Base-by-base conservation (phyloP, 2,329 filamentous ascomycete genomes). In the Ceratocystis papillata region DNA sequence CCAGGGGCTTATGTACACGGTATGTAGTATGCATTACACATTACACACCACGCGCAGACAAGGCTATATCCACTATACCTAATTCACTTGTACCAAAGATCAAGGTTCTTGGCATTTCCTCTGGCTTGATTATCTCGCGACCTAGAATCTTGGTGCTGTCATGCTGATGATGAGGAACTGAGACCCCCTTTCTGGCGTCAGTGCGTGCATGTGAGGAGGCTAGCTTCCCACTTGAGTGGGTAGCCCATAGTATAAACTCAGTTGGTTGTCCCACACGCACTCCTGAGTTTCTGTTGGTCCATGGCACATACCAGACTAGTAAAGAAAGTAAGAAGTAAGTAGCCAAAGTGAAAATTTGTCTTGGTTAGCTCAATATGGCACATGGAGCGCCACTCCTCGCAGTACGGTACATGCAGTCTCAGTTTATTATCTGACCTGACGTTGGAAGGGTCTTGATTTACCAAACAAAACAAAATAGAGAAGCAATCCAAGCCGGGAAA, bases 101-200 rank as follows among this genome's bases (percentile, higher is more conserved):
- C 33, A 30, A 8, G 55, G 28, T 3, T 37, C 28, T 37, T 59
- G 28, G 55, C 53, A 37, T 1, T 37, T 41, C 12, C 28, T 59
- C 12, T 37, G 28, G 55, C 28, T 59, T n/a, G 17, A 15, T 59
- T 4, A 28, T 53, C 48, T 53, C 48, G 28, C 55, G 28, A n/a
- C 55, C 6, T 30, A 59, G 22, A 37, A 37, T n/a, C 25, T 41
- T 41, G 37, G 37, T 41, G 37, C 55, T 59, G 55, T 4, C 55
- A 59, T 59, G 48, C n/a, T 53, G 22, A 37, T 33, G 55, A 59
- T 37, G 22, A 22, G 55, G 30, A 37, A 59, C 55, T 59, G 28
- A 33, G 55, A 59, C 55, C 55, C 53, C 55, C 55, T 59, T 59
- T 59, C 15, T 59, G 17, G 55, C 6, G 28, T 59, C 55, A 59